Evolutionary conservation across 2,329 filamentous ascomycete genomes (phyloP).

Genomic region (Graphilbum fragrans): DNA sequence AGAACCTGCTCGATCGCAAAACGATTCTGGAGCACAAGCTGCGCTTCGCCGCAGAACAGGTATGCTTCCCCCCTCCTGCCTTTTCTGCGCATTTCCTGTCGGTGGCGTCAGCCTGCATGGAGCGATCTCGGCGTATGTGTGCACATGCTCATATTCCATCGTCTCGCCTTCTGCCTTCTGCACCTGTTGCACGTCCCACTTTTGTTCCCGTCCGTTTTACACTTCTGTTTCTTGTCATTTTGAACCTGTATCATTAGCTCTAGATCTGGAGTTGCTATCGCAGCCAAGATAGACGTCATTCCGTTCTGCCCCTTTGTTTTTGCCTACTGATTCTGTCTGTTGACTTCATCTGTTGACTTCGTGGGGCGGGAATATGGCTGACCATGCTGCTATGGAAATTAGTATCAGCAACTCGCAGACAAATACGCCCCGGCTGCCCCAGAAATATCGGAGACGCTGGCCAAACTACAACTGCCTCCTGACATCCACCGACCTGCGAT

Average conservation of each 20-base stretch:
- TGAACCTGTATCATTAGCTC: constrained; percentile 55
- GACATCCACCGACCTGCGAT: constrained; percentile 32
- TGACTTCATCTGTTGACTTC: too few species aligned
- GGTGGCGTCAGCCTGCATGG: too few species aligned
- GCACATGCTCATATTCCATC: too few species aligned
- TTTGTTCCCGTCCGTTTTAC: constrained; percentile 3
- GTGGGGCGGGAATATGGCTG: too few species aligned
- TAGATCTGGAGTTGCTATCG: constrained; percentile 64
- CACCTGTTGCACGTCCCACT: too few species aligned
- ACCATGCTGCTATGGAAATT: neutral
- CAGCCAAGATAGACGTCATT: constrained; percentile 49
- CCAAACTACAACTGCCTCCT: constrained; percentile 54
- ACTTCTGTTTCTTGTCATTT: constrained; percentile 19
- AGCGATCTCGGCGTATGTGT: too few species aligned
- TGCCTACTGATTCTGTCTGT: too few species aligned
- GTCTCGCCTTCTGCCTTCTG: too few species aligned
- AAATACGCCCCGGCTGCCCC: constrained; percentile 54
- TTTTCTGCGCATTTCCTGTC: neutral
- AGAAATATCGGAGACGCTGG: constrained; percentile 54
- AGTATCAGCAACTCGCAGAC: constrained; percentile 55
- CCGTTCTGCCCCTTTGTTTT: constrained; percentile 9
- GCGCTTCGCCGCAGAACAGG: constrained; percentile 54
- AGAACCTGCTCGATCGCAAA: constrained; percentile 50
- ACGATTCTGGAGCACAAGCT: constrained; percentile 56
- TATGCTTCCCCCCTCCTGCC: constrained; percentile 28